Percentiles rank a stretch among this genome's conserved stretches.
Evolutionary conservation across 2,329 filamentous ascomycete genomes (phyloP).

Genomic region (Fusarium robinianum): DNA sequence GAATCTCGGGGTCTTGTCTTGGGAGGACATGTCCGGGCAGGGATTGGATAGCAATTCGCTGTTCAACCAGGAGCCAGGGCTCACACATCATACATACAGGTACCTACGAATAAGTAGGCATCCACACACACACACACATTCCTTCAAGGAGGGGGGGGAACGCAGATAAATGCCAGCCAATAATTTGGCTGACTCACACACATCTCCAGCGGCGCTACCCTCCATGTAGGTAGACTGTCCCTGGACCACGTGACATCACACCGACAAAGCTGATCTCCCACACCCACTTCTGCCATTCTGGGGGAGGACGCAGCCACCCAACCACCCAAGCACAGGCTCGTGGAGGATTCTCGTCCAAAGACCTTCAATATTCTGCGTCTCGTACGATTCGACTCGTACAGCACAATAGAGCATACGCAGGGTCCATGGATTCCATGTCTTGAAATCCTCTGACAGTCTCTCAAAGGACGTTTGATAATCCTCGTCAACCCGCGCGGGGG

Average conservation of each 20-base stretch:
- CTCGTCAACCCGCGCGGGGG: constrained; percentile 34
- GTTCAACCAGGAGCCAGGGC: too few relatives aligned
- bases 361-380: constrained; percentile 7
- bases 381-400: constrained; percentile 31
- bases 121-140: too few relatives aligned
- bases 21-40: too few relatives aligned
- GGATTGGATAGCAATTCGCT: too few relatives aligned
- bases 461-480: constrained; percentile 26
- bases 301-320: constrained; percentile 26
- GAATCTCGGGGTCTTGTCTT: too few relatives aligned
- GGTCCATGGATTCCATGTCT: constrained; percentile 16
- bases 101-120: too few relatives aligned
- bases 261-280: constrained; percentile 31
- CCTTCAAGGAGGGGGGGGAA: too few relatives aligned
- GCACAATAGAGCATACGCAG: constrained; percentile 21
- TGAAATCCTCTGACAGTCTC: constrained; percentile 23
- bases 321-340: constrained; percentile 10
- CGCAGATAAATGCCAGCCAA: too few relatives aligned
- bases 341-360: constrained; percentile 18
- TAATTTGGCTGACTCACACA: too few relatives aligned
- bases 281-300: constrained; percentile 5
- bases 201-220: too few relatives aligned
- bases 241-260: constrained; percentile 38
- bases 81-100: too few relatives aligned
- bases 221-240: constrained; percentile 9